Percentiles rank a stretch among this genome's conserved stretches.
These are phyloP conservation scores for Cavenderia fasciculata DNA, from an alignment of 78 protist genomes.

Conservation along the genomic window DNA sequence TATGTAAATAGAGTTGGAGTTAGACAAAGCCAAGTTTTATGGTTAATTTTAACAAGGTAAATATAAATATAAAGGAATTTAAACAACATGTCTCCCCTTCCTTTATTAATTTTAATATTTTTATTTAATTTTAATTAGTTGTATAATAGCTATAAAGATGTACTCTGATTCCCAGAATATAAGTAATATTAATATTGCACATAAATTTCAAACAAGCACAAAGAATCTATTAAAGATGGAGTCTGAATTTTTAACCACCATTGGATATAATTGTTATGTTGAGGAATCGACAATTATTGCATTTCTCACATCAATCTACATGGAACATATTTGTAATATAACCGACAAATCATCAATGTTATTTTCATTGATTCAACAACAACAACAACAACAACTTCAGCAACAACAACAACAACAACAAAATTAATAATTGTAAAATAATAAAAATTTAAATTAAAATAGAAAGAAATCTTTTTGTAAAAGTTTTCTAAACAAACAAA, in stretches of 20 bases:
- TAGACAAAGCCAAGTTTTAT: slow-evolving; percentile 24
- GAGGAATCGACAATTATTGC: slow-evolving; percentile 10
- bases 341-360: neutral
- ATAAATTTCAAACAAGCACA: neutral
- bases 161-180: slow-evolving; percentile 13
- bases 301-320: slow-evolving; percentile 1
- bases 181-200: neutral
- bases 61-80: neutral
- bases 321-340: slow-evolving; percentile 5
- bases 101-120: neutral
- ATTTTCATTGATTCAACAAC: neutral
- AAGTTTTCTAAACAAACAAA: no score
- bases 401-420: neutral
- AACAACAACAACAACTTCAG: neutral
- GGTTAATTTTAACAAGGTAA: slow-evolving; percentile 49
- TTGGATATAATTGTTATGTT: neutral
- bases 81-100: no score
- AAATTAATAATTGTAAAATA: neutral
- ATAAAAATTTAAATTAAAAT: neutral
- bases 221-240: slow-evolving; percentile 16
- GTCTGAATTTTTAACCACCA: slow-evolving; percentile 3
- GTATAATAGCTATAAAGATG: slow-evolving; percentile 20
- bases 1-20: slow-evolving; percentile 14
- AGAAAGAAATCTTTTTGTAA: no score
- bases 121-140: neutral